Percentiles rank a stretch among this genome's conserved stretches.
phyloP scores from a whole-genome alignment of 139 green algal genomes.

The Closterium sp. region DNA sequence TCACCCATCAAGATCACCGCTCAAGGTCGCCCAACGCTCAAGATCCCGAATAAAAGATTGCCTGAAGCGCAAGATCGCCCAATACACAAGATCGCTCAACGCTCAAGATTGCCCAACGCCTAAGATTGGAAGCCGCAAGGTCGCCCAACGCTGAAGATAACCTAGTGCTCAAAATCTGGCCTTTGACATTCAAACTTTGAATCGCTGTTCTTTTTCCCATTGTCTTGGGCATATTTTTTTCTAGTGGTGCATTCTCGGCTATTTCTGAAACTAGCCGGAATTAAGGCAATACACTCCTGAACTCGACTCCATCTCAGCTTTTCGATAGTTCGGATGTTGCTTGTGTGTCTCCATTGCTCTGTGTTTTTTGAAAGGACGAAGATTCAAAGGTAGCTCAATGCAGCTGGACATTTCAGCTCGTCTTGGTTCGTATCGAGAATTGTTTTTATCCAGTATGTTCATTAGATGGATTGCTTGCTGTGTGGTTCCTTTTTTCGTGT shows the following conservation, averaged over 20 bases:
- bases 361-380: conserved; percentile 89
- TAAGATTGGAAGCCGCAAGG: no score
- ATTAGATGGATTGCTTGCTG: no score
- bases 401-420: background rate
- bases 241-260: background rate
- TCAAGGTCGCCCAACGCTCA: no score
- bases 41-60: no score
- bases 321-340: conserved; percentile 57
- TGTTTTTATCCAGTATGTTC: background rate
- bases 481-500: no score
- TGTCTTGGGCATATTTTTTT: background rate
- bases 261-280: background rate
- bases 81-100: no score
- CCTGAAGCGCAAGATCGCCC: no score
- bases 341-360: conserved; percentile 86
- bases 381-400: conserved; percentile 38
- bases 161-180: no score
- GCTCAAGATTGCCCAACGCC: no score
- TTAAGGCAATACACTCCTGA: background rate
- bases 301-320: background rate
- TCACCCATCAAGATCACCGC: no score
- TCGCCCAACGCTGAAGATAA: no score
- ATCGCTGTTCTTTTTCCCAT: background rate
- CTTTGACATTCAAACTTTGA: background rate
- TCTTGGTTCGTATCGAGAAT: background rate